These are phyloP conservation scores for Nemania serpens DNA, from an alignment of 2,329 filamentous ascomycete species.

Conservation along the genomic window DNA sequence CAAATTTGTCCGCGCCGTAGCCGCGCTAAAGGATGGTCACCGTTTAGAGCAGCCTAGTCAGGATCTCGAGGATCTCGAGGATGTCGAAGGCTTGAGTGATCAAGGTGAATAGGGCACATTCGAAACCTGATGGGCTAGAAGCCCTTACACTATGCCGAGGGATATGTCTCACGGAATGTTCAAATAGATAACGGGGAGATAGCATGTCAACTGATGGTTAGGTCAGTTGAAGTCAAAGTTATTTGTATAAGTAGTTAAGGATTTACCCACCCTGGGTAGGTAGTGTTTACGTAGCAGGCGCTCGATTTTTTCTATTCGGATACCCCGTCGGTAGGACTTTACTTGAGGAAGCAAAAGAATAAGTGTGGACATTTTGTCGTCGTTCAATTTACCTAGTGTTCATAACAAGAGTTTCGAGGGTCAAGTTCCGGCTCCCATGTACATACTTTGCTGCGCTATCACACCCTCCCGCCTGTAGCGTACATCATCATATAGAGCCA, in stretches of 20 bases:
- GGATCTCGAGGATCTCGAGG: conserved; percentile 24
- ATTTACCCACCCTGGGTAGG: neutral
- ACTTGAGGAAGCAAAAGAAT: too few species aligned
- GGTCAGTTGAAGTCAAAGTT: neutral
- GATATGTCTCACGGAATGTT: neutral
- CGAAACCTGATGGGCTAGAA: neutral
- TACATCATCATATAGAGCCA: too few species aligned
- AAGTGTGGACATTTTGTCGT: too few species aligned
- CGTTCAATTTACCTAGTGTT: too few species aligned
- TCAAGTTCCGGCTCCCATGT: too few species aligned
- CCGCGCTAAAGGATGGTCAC: conserved; percentile 29
- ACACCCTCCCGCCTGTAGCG: too few species aligned
- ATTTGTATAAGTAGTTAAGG: neutral
- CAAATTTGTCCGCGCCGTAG: conserved; percentile 34
- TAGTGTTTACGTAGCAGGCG: neutral
- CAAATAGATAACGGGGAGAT: neutral
- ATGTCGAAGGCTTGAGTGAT: conserved; percentile 12
- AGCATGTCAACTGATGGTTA: neutral
- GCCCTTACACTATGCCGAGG: neutral
- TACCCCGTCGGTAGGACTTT: neutral
- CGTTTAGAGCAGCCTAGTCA: conserved; percentile 22
- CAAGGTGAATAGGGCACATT: conserved; percentile 10
- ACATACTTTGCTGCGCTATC: too few species aligned
- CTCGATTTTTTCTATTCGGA: neutral
- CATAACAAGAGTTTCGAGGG: too few species aligned